phyloP scores from a whole-genome alignment of 805 yeast genomes.

The Wickerhamiella bombiphila region DNA sequence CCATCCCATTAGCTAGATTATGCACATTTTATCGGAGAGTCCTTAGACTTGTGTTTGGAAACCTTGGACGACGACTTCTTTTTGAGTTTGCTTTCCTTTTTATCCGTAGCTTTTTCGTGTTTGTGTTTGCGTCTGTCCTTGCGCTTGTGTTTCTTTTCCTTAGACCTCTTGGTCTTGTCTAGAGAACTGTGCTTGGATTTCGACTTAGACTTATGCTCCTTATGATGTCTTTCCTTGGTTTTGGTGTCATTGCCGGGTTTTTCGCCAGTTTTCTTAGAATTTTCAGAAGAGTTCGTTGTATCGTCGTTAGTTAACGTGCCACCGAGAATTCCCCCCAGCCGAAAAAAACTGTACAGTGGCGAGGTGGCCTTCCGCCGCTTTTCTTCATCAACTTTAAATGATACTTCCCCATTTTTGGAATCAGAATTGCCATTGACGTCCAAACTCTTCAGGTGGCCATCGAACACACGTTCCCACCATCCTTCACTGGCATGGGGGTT shows the following conservation, averaged over 20 bases:
- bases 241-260: not conserved
- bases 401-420: slow-evolving; percentile 28
- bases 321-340: slow-evolving; percentile 66
- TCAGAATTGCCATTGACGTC: slow-evolving; percentile 25
- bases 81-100: slow-evolving; percentile 5
- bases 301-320: slow-evolving; percentile 37
- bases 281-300: not conserved
- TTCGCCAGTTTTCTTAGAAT: not conserved
- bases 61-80: slow-evolving; percentile 2
- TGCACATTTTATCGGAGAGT: too few relatives aligned
- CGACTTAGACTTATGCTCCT: slow-evolving; percentile 3
- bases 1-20: too few relatives aligned
- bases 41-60: slow-evolving; percentile 6
- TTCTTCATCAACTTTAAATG: slow-evolving; percentile 41
- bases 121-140: slow-evolving; percentile 4
- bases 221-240: not conserved
- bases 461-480: slow-evolving; percentile 97
- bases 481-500: slow-evolving; percentile 59
- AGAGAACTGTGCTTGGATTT: too few relatives aligned
- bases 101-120: not conserved
- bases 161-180: too few relatives aligned
- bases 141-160: too few relatives aligned
- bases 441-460: slow-evolving; percentile 72
- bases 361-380: slow-evolving; percentile 27
- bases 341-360: slow-evolving; percentile 76